Conservation (phyloP, 148 eudicot genomes). For the Arbutus unedo region DNA sequence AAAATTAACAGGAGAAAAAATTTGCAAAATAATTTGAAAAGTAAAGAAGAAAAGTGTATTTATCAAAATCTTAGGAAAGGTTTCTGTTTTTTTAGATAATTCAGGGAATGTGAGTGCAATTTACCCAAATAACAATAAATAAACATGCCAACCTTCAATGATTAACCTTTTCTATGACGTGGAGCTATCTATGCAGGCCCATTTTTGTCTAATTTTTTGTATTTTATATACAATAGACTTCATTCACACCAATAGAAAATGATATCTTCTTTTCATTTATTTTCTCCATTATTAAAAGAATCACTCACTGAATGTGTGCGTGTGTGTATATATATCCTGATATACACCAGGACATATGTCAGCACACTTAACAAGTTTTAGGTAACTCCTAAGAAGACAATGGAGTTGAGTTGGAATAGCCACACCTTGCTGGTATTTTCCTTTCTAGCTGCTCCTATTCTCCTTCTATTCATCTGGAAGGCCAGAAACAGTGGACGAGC, state of each 20-base stretch:
- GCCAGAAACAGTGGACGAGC: not conserved
- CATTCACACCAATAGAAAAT: too few relatives aligned
- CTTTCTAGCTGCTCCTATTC: not conserved
- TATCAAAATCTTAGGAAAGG: too few relatives aligned
- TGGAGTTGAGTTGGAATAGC: not conserved
- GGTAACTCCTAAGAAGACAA: not conserved
- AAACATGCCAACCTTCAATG: not conserved
- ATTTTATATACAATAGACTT: not conserved
- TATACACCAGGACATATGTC: not conserved
- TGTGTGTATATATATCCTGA: too few relatives aligned
- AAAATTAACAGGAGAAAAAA: too few relatives aligned
- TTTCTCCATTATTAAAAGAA: too few relatives aligned
- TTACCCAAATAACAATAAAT: too few relatives aligned
- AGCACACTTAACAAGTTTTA: not conserved
- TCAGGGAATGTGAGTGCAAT: too few relatives aligned
- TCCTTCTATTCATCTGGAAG: constrained; percentile 2
- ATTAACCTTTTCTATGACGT: not conserved
- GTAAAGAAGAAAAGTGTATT: too few relatives aligned
- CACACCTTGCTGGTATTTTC: not conserved
- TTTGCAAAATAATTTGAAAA: too few relatives aligned
- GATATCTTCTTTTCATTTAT: too few relatives aligned
- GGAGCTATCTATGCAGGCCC: not conserved
- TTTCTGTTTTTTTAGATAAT: too few relatives aligned
- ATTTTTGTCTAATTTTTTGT: not conserved
- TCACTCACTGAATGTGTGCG: too few relatives aligned